Percentiles rank a stretch among this genome's conserved stretches.
Evolutionary conservation across 2,329 filamentous ascomycete genomes (phyloP).

Genomic region (Fusarium chuoi): DNA sequence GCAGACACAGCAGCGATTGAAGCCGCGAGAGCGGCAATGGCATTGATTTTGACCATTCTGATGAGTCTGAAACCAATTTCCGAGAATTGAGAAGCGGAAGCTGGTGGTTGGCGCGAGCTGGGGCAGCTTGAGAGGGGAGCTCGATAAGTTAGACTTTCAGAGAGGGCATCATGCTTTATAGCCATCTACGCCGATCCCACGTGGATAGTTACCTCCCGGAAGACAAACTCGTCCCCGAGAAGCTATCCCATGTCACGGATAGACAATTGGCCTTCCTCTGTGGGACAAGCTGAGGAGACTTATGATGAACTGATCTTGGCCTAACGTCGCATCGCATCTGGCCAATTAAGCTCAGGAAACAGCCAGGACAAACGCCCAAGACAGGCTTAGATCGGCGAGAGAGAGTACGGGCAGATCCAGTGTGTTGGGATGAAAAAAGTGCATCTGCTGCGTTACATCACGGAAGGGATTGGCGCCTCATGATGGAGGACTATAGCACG

Average conservation of each 20-base stretch:
- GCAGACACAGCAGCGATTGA: slow-evolving; percentile 57
- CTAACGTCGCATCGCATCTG: slow-evolving; percentile 18
- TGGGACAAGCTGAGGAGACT: slow-evolving; percentile 35
- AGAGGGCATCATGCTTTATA: slow-evolving; percentile 40
- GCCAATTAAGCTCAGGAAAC: slow-evolving; percentile 31
- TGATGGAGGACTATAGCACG: slow-evolving; percentile 37
- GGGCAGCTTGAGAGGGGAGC: slow-evolving; percentile 30
- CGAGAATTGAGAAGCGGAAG: background rate
- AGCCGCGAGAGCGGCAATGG: slow-evolving; percentile 48
- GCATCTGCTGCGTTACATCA: slow-evolving; percentile 14
- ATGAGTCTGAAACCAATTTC: slow-evolving; percentile 15
- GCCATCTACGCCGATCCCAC: slow-evolving; percentile 28
- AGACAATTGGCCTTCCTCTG: slow-evolving; percentile 36
- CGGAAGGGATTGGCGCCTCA: slow-evolving; percentile 34
- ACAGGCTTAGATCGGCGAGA: slow-evolving; percentile 34
- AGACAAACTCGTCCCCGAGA: slow-evolving; percentile 23
- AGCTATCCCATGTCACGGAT: slow-evolving; percentile 22
- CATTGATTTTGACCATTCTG: slow-evolving; percentile 51
- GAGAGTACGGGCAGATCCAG: slow-evolving; percentile 30
- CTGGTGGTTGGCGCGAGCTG: slow-evolving; percentile 19
- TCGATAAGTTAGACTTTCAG: slow-evolving; percentile 6
- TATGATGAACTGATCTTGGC: slow-evolving; percentile 30
- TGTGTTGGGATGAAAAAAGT: slow-evolving; percentile 33
- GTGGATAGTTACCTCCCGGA: slow-evolving; percentile 30
- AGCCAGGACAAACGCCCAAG: slow-evolving; percentile 21